Evolutionary conservation across 225 moss, liverwort and hornwort species (phyloP), one percentile per base, ranked within the genome.

Genomic region (Physcomitrium patens): DNA sequence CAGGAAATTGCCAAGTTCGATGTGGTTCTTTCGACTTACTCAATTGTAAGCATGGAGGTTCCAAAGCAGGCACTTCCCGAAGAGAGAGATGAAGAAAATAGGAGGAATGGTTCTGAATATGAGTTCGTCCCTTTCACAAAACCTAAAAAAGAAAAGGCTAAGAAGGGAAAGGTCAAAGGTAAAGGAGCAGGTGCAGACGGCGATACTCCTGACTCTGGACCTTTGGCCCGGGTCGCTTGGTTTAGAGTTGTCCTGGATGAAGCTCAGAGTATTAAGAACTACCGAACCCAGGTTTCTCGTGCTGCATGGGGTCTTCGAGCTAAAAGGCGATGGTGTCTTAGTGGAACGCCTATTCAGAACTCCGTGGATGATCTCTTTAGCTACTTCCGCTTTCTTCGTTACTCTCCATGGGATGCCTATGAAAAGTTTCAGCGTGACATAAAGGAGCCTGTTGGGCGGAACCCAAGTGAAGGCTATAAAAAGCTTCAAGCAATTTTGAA

Each of bases 261-360:
- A 86, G 99, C 99, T 61, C 99, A 99, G 76, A 95, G 95, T 77
- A 99, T 99, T 59, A 99, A 99, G 76, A 95, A 99, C 76, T 81
- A 89, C 15, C 85, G 93, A 78, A 99, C 99, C 18, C 99, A 99
- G 78, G 95, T 92, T 77, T 95, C 99, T 3, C 88, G 95, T 77
- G 99, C 99, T 71, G 91, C 95, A 37, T 99, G 99, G 99, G 95
- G 93, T 69, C 80, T 99, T 37, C 86, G 95, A 65, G 95, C 95
- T 24, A 99, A 99, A 65, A 88, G 90, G 75, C 86, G 99, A 78
- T 99, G 99, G 99, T 99, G 99, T 77, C 82, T 99, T 1, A 99
- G 99, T 74, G 99, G 99, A 69, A 99, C 99, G 19, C 99, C 99
- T 46, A 95, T 99, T 70, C 99, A 99, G 76, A 99, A 99, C 78